Percentiles rank a stretch among this genome's conserved stretches.
phyloP scores from a whole-genome alignment of 1,284 basidiomycete genomes.

The Malassezia sympodialis region DNA sequence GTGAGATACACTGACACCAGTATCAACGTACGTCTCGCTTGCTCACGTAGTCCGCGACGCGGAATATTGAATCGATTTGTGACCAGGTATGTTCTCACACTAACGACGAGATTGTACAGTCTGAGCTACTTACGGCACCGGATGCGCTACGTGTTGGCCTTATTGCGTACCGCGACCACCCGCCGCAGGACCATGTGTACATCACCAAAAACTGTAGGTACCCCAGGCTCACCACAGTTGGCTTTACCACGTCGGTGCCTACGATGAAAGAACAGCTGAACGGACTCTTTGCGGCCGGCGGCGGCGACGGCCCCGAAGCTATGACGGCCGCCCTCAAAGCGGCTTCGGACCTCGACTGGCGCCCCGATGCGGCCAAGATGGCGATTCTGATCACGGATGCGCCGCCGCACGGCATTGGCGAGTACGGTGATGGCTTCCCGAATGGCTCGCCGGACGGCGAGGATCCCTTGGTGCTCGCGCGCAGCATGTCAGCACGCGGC shows the following conservation, averaged over 20 bases:
- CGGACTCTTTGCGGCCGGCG: conserved; percentile 73
- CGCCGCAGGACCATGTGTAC: conserved; percentile 51
- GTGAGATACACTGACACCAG: conserved; percentile 5
- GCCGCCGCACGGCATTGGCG: conserved; percentile 66
- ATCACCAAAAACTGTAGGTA: conserved; percentile 60
- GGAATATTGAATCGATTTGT: conserved; percentile 94
- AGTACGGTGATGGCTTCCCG: conserved; percentile 65
- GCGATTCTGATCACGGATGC: conserved; percentile 74
- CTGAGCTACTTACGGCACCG: conserved; percentile 70
- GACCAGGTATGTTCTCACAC: conserved; percentile 54
- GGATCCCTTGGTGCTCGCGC: conserved; percentile 77
- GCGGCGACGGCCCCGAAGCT: conserved; percentile 95
- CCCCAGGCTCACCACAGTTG: conserved; percentile 54
- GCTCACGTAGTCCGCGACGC: conserved; percentile 58
- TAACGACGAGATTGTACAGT: conserved; percentile 63
- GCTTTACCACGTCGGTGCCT: conserved; percentile 81
- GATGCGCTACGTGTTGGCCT: conserved; percentile 62
- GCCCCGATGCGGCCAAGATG: conserved; percentile 81
- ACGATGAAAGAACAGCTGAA: conserved; percentile 77
- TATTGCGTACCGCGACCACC: conserved; percentile 57
- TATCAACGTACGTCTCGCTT: conserved; percentile 1
- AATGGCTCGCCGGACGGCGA: conserved; percentile 54
- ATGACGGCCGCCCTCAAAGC: conserved; percentile 88
- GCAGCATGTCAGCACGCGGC: conserved; percentile 77
- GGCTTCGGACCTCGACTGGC: conserved; percentile 61